Evolutionary conservation across 75 land plant species (phyloP).

Genomic region (Cryptomeria japonica): DNA sequence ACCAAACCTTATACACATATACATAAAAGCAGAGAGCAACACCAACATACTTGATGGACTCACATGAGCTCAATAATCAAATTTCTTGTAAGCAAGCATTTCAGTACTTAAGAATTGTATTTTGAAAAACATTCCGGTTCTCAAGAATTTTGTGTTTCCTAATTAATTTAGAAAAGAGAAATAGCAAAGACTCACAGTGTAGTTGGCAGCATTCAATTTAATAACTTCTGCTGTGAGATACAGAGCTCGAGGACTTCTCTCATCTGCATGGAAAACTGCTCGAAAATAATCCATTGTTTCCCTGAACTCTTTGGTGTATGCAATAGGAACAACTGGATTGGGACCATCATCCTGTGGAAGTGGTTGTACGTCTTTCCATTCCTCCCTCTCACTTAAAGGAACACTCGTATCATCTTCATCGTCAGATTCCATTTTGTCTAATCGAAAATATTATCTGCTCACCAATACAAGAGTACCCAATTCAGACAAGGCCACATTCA

Average conservation of each 20-base stretch:
- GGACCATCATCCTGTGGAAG: conserved; percentile 95
- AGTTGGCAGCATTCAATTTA: conserved; percentile 77
- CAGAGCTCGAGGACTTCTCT: conserved; percentile 74
- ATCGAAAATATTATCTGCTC: neutral
- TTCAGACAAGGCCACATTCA: neutral
- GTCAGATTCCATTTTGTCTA: neutral
- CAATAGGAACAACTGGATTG: conserved; percentile 85
- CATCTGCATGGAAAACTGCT: conserved; percentile 72
- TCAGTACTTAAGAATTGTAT: neutral
- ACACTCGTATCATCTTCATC: conserved; percentile 26
- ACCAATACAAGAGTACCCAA: neutral
- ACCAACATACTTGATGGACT: neutral
- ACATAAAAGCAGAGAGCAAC: neutral
- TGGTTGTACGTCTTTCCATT: conserved; percentile 87
- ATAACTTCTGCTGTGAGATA: conserved; percentile 77
- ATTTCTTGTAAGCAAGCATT: neutral
- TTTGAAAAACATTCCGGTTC: neutral
- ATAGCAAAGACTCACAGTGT: conserved; percentile 58
- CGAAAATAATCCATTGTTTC: conserved; percentile 95
- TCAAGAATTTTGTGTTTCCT: neutral
- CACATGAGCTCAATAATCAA: neutral
- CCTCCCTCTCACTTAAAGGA: conserved; percentile 61
- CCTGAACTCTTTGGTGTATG: conserved; percentile 73
- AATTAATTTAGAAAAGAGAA: neutral
- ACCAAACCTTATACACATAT: neutral